phyloP scores from a whole-genome alignment of 768 basidiomycete species.

The Tricholomella constricta region DNA sequence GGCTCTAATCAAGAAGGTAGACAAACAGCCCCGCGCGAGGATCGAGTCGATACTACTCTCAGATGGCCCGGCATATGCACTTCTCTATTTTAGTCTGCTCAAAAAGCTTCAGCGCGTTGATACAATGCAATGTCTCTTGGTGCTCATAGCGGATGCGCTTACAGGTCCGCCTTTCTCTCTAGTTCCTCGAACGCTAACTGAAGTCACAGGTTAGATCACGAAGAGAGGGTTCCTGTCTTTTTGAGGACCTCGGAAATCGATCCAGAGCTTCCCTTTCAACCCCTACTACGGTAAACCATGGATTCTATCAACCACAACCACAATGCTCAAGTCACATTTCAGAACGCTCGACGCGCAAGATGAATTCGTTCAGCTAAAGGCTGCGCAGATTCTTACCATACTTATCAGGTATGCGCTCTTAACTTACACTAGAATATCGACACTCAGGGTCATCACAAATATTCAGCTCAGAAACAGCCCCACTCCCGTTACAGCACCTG shows the following conservation, averaged over 20 bases:
- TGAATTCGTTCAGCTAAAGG: slow-evolving; percentile 93
- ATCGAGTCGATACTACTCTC: slow-evolving; percentile 77
- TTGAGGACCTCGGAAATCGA: slow-evolving; percentile 61
- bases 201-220: slow-evolving; percentile 61
- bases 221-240: slow-evolving; percentile 83
- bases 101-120: slow-evolving; percentile 82
- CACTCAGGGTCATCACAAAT: background rate
- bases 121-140: slow-evolving; percentile 85
- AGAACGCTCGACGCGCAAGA: slow-evolving; percentile 86
- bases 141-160: slow-evolving; percentile 87
- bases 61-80: slow-evolving; percentile 81
- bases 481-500: slow-evolving; percentile 53
- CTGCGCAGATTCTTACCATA: slow-evolving; percentile 84
- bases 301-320: background rate
- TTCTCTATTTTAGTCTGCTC: slow-evolving; percentile 87
- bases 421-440: background rate
- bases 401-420: slow-evolving; percentile 66
- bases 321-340: slow-evolving; percentile 14
- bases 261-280: slow-evolving; percentile 77
- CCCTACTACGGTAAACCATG: slow-evolving; percentile 65
- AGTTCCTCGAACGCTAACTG: background rate
- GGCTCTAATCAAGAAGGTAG: slow-evolving; percentile 85
- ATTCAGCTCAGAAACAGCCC: slow-evolving; percentile 50
- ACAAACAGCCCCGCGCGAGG: slow-evolving; percentile 74
- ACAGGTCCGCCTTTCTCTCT: slow-evolving; percentile 49